These are phyloP conservation scores for Teratosphaeria zuluensis DNA, from an alignment of 2,329 filamentous ascomycete species.

Conservation along the genomic window DNA sequence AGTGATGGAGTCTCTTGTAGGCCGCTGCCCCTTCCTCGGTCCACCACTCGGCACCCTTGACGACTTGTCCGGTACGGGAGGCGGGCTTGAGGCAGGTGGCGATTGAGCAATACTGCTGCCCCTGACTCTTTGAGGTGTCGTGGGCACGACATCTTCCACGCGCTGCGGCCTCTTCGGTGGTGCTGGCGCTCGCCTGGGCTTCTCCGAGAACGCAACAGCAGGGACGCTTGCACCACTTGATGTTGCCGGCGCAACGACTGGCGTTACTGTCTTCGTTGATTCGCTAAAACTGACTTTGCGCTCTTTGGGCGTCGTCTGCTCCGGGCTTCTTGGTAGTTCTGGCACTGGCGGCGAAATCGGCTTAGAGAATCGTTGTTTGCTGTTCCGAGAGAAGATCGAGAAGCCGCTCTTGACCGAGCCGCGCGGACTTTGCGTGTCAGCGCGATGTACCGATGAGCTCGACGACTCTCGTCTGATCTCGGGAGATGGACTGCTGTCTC, in stretches of 20 bases:
- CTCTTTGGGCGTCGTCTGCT: neutral
- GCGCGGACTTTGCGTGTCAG: slow-evolving; percentile 1
- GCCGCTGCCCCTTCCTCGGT: neutral
- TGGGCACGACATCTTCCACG: slow-evolving; percentile 6
- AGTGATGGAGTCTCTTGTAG: neutral
- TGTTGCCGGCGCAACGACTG: neutral
- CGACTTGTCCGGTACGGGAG: slow-evolving; percentile 11
- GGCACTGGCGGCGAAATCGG: neutral
- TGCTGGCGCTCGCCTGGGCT: slow-evolving; percentile 9
- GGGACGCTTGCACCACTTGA: neutral
- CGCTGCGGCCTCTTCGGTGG: slow-evolving; percentile 12
- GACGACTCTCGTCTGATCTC: neutral
- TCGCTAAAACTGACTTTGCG: neutral
- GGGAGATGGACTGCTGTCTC: neutral
- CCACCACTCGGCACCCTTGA: slow-evolving; percentile 3
- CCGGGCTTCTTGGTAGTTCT: neutral
- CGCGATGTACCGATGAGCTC: neutral
- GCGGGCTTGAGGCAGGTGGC: slow-evolving; percentile 4
- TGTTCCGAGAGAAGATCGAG: slow-evolving; percentile 1
- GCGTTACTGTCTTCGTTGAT: neutral
- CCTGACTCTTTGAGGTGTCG: slow-evolving; percentile 3
- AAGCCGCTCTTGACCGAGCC: neutral
- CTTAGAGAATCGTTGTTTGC: slow-evolving; percentile 3
- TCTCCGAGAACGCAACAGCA: slow-evolving; percentile 4
- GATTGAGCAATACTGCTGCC: neutral